phyloP scores from a whole-genome alignment of 2,329 filamentous ascomycete species.

The Venturia aucupariae region DNA sequence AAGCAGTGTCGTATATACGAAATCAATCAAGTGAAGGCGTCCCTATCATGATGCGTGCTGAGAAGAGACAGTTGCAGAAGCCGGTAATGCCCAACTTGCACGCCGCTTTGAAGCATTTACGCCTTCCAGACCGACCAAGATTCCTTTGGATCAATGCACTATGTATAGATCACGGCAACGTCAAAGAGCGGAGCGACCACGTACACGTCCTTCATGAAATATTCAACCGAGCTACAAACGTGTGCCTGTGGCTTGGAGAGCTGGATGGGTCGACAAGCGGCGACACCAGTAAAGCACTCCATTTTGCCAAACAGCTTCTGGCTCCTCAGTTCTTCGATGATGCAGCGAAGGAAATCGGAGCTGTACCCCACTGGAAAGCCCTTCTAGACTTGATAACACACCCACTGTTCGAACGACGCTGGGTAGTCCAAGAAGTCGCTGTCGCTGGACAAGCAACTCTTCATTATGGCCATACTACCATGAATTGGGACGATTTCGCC shows the following conservation, averaged over 20 bases:
- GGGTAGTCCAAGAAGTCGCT: conserved; percentile 37
- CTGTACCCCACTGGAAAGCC: conserved; percentile 23
- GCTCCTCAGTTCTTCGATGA: conserved; percentile 26
- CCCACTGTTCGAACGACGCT: conserved; percentile 21
- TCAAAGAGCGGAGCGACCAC: conserved; percentile 26
- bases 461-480: conserved; percentile 28
- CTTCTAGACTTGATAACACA: conserved; percentile 30
- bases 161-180: conserved; percentile 10
- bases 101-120: conserved; percentile 1
- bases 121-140: neutral
- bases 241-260: conserved; percentile 29
- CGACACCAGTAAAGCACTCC: conserved; percentile 24
- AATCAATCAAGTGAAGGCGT: neutral
- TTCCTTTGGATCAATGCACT: conserved; percentile 1
- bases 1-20: conserved; percentile 1
- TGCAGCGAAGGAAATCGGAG: conserved; percentile 19
- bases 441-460: conserved; percentile 27
- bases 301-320: conserved; percentile 23
- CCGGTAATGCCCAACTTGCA: conserved; percentile 3
- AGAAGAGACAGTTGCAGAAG: neutral
- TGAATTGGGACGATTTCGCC: conserved; percentile 31
- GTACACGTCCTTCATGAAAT: conserved; percentile 28
- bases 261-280: conserved; percentile 20
- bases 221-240: conserved; percentile 25
- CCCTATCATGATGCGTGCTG: neutral